Evolutionary conservation across 1,139 yeast genomes (phyloP).

Genomic region (Pichia kudriavzevii): DNA sequence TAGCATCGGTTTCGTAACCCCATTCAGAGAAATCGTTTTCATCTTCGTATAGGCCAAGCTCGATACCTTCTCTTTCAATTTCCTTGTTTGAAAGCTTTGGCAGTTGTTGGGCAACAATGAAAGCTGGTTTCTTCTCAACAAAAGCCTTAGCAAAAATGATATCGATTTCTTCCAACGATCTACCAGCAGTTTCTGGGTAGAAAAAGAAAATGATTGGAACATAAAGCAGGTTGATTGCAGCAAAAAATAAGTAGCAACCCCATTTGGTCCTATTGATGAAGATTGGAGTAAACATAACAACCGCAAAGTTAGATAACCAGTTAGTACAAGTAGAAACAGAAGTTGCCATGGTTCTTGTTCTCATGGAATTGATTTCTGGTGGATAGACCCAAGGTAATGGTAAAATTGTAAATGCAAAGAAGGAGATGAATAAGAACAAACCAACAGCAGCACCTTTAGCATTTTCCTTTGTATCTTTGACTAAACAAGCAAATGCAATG

Average conservation of each 20-base stretch:
- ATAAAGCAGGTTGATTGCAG: conserved; percentile 35
- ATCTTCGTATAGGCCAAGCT: conserved; percentile 42
- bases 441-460: conserved; percentile 44
- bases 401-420: conserved; percentile 33
- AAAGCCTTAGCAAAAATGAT: conserved; percentile 45
- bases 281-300: conserved; percentile 43
- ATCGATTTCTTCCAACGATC: conserved; percentile 57
- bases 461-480: conserved; percentile 24
- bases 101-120: conserved; percentile 45
- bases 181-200: conserved; percentile 60
- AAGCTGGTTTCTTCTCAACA: conserved; percentile 39
- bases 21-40: conserved; percentile 20
- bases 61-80: conserved; percentile 41
- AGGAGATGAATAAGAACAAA: conserved; percentile 37
- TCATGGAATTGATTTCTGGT: conserved; percentile 38
- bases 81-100: conserved; percentile 40
- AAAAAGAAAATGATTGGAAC: conserved; percentile 59
- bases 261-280: conserved; percentile 35
- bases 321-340: conserved; percentile 44
- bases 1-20: not conserved
- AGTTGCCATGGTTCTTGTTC: conserved; percentile 37
- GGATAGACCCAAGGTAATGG: conserved; percentile 40
- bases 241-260: conserved; percentile 37
- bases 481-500: conserved; percentile 34
- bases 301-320: conserved; percentile 43